Percentiles rank a stretch among this genome's conserved stretches.
Evolutionary conservation across 768 basidiomycete genomes (phyloP).

Genomic region (Lactifluus piperatus): DNA sequence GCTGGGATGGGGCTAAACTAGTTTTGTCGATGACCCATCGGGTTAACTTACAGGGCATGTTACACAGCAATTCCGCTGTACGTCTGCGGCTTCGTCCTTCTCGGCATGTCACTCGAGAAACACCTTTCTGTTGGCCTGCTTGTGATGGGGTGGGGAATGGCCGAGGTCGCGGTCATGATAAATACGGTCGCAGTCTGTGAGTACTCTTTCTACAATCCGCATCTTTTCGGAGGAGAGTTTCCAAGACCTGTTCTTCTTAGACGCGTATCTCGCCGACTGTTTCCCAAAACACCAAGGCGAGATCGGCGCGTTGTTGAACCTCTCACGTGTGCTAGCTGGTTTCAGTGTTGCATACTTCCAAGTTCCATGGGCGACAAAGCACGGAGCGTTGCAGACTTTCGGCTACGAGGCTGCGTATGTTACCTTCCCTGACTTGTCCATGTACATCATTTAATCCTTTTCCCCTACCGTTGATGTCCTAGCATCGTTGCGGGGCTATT

Average conservation of each 20-base stretch:
- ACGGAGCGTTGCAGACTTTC: constrained; percentile 54
- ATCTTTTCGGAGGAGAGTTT: background rate
- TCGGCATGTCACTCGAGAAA: no score
- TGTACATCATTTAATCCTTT: background rate
- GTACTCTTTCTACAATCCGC: background rate
- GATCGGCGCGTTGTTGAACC: constrained; percentile 51
- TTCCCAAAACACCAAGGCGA: constrained; percentile 49
- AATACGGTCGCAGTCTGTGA: no score
- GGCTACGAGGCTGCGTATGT: constrained; percentile 55
- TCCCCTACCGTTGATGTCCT: background rate
- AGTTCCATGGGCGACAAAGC: constrained; percentile 51
- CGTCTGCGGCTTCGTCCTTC: no score
- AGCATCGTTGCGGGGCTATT: constrained; percentile 45
- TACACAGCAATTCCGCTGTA: no score
- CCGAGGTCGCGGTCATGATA: no score
- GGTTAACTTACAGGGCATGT: no score
- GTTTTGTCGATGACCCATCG: no score
- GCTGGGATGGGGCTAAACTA: no score
- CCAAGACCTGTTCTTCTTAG: constrained; percentile 21
- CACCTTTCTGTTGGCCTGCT: no score
- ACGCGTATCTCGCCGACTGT: constrained; percentile 42
- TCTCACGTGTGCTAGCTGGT: constrained; percentile 47
- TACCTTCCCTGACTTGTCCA: background rate
- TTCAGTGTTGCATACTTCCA: constrained; percentile 63
- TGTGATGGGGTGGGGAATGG: no score